phyloP scores from a whole-genome alignment of 352 stramenopile genomes.

The Phytophthora colocasiae region DNA sequence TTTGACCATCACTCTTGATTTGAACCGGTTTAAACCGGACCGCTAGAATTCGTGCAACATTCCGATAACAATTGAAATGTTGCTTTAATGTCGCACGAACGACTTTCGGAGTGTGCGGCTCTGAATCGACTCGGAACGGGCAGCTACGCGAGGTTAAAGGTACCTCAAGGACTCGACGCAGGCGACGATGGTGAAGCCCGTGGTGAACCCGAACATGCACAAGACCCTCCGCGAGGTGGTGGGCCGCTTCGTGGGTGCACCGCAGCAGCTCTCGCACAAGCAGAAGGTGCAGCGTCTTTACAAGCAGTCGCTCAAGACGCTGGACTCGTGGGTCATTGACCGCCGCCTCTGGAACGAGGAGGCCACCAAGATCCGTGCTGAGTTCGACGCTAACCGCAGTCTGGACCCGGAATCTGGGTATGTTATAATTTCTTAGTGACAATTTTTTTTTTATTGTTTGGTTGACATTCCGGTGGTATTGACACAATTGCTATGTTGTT shows the following conservation, averaged over 20 bases:
- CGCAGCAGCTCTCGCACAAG: constrained; percentile 85
- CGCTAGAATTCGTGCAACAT: constrained; percentile 13
- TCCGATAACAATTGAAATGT: background rate
- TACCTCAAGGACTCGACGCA: constrained; percentile 4
- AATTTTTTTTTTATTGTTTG: background rate
- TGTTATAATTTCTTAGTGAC: constrained; percentile 12
- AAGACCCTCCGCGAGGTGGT: constrained; percentile 87
- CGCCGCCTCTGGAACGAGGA: constrained; percentile 96
- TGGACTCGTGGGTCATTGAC: constrained; percentile 96
- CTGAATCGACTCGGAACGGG: constrained; percentile 10
- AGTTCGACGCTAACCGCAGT: constrained; percentile 91
- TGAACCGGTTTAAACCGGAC: constrained; percentile 4
- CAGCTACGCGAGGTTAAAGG: constrained; percentile 2
- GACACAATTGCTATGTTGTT: constrained; percentile 3
- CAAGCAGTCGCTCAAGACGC: constrained; percentile 94
- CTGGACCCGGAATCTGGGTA: constrained; percentile 71
- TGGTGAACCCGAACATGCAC: constrained; percentile 88
- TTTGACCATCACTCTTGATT: too few relatives aligned
- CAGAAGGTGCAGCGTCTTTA: constrained; percentile 94
- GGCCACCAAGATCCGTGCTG: constrained; percentile 91
- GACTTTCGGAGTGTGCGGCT: constrained; percentile 12
- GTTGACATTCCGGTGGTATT: constrained; percentile 42
- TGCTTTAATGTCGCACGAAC: constrained; percentile 24
- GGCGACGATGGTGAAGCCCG: constrained; percentile 61
- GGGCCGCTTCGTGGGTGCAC: constrained; percentile 60